A percentile compares a stretch with the other conserved stretches of the same genome.
phyloP scores from a whole-genome alignment of 345 rosid species.

The Citrus australasica region DNA sequence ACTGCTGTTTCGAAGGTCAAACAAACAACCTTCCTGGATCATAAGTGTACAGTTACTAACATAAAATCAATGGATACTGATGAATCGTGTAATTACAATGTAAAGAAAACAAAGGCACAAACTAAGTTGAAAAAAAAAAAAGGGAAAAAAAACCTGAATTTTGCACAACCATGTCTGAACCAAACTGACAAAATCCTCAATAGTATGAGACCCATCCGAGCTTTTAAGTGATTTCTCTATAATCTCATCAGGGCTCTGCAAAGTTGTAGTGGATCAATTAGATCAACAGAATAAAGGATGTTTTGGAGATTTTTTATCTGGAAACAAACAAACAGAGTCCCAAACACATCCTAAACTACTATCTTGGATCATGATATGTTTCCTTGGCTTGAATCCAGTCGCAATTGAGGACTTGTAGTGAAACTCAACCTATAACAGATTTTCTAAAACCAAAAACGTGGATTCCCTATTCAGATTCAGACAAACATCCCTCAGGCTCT shows the following conservation, averaged over 20 bases:
- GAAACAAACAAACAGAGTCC: not conserved
- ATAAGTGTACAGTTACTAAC: not conserved
- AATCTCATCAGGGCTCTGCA: conserved; percentile 90
- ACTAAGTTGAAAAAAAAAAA: not conserved
- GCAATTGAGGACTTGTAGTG: not conserved
- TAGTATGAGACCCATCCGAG: conserved; percentile 58
- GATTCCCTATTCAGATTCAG: not conserved
- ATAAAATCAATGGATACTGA: not conserved
- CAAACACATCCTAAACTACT: not conserved
- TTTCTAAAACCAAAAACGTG: not conserved
- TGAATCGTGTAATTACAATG: not conserved
- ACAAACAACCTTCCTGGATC: not conserved
- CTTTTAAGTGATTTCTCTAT: conserved; percentile 54
- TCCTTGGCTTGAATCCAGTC: not conserved
- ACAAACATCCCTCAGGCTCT: not conserved
- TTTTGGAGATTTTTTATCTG: no score
- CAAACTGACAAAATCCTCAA: conserved; percentile 81
- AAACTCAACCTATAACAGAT: not conserved
- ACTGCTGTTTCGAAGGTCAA: not conserved
- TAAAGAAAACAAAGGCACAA: conserved; percentile 1
- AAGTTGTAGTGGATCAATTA: conserved; percentile 16
- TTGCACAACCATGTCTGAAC: conserved; percentile 77
- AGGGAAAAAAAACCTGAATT: conserved; percentile 48
- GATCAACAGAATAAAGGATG: no score
- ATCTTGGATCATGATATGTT: not conserved